Base-by-base conservation (phyloP, 2,329 filamentous ascomycete genomes). In the Aureobasidium sp. region DNA sequence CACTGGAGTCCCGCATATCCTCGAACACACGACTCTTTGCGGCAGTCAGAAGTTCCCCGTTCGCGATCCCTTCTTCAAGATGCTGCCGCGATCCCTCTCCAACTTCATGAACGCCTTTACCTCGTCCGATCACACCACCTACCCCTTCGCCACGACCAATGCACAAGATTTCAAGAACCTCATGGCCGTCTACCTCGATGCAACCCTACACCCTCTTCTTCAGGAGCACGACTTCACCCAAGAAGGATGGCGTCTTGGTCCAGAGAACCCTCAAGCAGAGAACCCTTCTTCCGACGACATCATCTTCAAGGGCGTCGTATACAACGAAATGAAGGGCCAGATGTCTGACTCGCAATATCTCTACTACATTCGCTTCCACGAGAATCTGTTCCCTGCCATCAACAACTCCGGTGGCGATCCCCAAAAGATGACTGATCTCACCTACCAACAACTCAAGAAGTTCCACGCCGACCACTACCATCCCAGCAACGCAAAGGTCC, bases 41-140 rank as follows among this genome's bases (percentile, higher is more conserved):
- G 94, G 94, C 25, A 97, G 93, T 72, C 82, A 96, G 74, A 96
- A 95, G 87, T 96, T 92, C 73, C 94, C 94, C n/a, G 93, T 99
- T 63, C 90, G 94, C 65, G 94, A 99, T 71, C 94, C 94, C 0
- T 99, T 99, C 81, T 99, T 99, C 82, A 99, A 97, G 83, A 99
- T 99, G 94, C 84, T 99, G 29, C 94, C 94, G 25, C 87, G 94
- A 68, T 97, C 94, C 5, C 82, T 99, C n/a, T 97, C 94, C 66
- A 99, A 97, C 76, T 99, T 97, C 73, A 99, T 99, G 94, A 99
- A 99, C 75, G 94, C 94, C 64, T 96, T 97, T 73, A 99, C 94
- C 45, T 91, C 92, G 29, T 89, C 91, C 25, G 93, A 97, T 71
- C 92, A 99, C 74, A 99, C 94, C 12, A 96, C 91, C 68, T 99